These are phyloP conservation scores for Thelonectria olida DNA, from an alignment of 2,329 filamentous ascomycete genomes.

Conservation along the genomic window DNA sequence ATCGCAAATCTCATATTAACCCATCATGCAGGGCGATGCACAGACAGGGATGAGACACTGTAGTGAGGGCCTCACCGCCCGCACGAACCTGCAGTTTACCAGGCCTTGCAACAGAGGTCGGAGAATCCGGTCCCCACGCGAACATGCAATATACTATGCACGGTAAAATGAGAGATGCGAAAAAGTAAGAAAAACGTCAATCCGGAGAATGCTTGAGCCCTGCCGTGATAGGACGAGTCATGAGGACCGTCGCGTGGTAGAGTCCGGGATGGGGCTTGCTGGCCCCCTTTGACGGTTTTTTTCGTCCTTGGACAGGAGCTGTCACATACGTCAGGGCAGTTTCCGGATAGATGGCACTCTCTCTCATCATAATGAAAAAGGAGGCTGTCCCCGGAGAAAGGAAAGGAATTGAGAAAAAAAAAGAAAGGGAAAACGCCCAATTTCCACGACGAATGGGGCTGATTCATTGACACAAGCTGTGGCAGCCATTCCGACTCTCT, in stretches of 20 bases:
- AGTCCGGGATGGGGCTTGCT: slow-evolving; percentile 28
- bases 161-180: slow-evolving; percentile 21
- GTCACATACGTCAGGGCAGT: background rate
- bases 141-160: slow-evolving; percentile 7
- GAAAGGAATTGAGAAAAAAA: slow-evolving; percentile 6
- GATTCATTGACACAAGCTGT: slow-evolving; percentile 6
- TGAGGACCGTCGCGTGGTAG: slow-evolving; percentile 34
- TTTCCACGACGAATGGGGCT: background rate
- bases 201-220: slow-evolving; percentile 25
- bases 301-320: background rate
- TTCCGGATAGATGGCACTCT: slow-evolving; percentile 6
- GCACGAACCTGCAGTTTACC: background rate
- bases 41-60: slow-evolving; percentile 1
- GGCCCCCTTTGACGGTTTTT: slow-evolving; percentile 10
- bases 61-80: slow-evolving; percentile 23
- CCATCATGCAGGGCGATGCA: slow-evolving; percentile 23
- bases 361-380: slow-evolving; percentile 18
- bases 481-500: background rate
- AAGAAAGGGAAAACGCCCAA: too few relatives aligned
- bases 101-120: background rate
- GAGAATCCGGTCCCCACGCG: background rate
- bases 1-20: slow-evolving; percentile 24
- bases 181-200: slow-evolving; percentile 22
- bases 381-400: background rate
- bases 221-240: slow-evolving; percentile 27